Conservation (phyloP, 2,329 filamentous ascomycete species). For the Zasmidium cellare region DNA sequence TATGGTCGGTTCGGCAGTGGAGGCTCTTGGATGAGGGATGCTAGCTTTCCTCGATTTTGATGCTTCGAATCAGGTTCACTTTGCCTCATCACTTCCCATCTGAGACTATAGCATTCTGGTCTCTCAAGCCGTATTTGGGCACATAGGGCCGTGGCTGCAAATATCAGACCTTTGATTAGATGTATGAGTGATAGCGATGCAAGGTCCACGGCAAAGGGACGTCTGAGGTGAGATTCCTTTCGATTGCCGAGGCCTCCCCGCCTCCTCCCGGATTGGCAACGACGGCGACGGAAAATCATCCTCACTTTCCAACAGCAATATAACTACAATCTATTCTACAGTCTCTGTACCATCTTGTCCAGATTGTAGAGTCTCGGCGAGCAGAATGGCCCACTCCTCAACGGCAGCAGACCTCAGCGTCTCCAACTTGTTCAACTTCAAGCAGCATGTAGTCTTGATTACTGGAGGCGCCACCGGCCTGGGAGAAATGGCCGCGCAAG, state of each 20-base stretch:
- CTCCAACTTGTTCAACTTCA: constrained; percentile 37
- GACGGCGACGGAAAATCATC: background rate
- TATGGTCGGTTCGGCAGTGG: no score
- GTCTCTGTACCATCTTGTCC: background rate
- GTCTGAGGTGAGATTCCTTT: background rate
- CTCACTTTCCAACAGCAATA: background rate
- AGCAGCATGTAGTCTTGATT: constrained; percentile 40
- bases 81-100: no score
- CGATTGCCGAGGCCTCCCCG: background rate
- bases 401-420: constrained; percentile 30
- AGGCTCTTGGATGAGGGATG: no score
- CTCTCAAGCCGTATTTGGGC: no score
- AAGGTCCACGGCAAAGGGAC: no score
- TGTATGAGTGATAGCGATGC: no score
- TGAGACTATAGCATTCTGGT: no score
- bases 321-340: background rate
- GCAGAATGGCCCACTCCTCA: constrained; percentile 33
- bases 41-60: no score
- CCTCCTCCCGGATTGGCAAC: background rate
- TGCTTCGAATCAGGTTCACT: no score
- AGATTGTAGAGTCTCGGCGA: no score
- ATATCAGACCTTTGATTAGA: no score
- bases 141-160: no score
- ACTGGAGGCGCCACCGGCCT: constrained; percentile 49
- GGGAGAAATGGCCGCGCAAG: constrained; percentile 49